A percentile compares a stretch with the other conserved stretches of the same genome.
Evolutionary conservation across 2,329 filamentous ascomycete genomes (phyloP).

Genomic region (Plectosphaerella cucumerina): DNA sequence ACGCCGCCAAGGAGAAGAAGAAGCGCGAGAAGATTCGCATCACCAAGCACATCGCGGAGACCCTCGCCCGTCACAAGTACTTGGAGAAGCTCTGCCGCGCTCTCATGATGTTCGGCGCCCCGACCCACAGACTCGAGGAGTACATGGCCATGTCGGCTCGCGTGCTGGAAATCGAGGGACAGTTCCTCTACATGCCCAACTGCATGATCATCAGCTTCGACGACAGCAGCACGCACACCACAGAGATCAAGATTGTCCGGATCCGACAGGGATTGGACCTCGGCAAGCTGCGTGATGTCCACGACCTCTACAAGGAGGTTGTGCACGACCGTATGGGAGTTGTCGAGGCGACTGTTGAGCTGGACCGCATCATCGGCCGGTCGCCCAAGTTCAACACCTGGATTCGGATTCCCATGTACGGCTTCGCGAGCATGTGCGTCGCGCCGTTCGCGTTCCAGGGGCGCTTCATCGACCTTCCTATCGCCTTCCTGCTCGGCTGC

Average conservation of each 20-base stretch:
- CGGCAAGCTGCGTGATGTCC: constrained; percentile 68
- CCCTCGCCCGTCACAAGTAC: constrained; percentile 76
- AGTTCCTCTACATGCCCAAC: constrained; percentile 85
- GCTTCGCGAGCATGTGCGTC: constrained; percentile 70
- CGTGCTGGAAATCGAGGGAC: constrained; percentile 83
- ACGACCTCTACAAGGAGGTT: constrained; percentile 79
- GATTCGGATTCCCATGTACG: constrained; percentile 64
- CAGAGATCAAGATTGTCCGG: constrained; percentile 73
- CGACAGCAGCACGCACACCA: constrained; percentile 67
- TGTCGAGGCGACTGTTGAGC: constrained; percentile 60
- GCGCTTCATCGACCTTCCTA: constrained; percentile 71
- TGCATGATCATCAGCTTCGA: constrained; percentile 96
- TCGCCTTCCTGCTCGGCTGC: constrained; percentile 72
- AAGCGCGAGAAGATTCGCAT: constrained; percentile 34
- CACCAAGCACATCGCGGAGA: constrained; percentile 59
- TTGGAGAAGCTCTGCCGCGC: constrained; percentile 79
- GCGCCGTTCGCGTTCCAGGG: constrained; percentile 78
- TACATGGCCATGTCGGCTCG: constrained; percentile 87
- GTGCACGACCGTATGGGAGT: constrained; percentile 71
- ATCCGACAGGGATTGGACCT: constrained; percentile 67
- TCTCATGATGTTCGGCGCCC: constrained; percentile 85
- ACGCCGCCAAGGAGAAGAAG: constrained; percentile 16
- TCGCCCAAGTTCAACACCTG: constrained; percentile 44
- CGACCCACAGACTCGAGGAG: constrained; percentile 86
- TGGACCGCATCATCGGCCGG: constrained; percentile 50